These are phyloP conservation scores for Bassia scoparia DNA, from an alignment of 148 eudicot genomes.

Conservation along the genomic window DNA sequence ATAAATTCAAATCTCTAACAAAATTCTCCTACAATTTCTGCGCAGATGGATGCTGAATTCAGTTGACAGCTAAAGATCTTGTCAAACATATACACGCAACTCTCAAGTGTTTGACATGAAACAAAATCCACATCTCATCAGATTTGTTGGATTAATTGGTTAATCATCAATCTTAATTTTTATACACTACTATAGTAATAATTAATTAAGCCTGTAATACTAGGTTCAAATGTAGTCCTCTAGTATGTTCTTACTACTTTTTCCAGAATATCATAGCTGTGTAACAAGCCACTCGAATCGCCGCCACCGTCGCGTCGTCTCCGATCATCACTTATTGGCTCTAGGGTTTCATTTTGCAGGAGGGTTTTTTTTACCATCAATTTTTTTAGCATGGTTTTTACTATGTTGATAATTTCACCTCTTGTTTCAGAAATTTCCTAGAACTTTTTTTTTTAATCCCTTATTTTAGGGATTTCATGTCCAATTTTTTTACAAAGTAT, in stretches of 20 bases:
- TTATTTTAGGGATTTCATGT: too few relatives aligned
- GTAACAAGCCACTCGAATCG: background rate
- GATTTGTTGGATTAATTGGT: too few relatives aligned
- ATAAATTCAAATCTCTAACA: background rate
- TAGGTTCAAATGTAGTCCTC: background rate
- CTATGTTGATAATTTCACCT: conserved; percentile 39
- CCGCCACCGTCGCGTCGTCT: background rate
- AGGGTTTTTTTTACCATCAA: conserved; percentile 22
- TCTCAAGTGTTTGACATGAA: conserved; percentile 34
- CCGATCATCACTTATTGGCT: conserved; percentile 39
- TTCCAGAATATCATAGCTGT: background rate
- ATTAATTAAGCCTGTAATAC: too few relatives aligned
- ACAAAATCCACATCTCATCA: too few relatives aligned
- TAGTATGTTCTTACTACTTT: background rate
- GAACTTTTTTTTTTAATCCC: conserved; percentile 23
- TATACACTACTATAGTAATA: too few relatives aligned
- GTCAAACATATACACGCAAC: conserved; percentile 44
- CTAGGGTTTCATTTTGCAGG: conserved; percentile 50
- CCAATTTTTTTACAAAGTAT: too few relatives aligned
- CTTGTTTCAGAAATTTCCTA: conserved; percentile 40
- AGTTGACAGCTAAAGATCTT: conserved; percentile 46
- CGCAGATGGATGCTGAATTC: conserved; percentile 60
- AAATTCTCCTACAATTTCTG: conserved; percentile 6
- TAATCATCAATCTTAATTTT: too few relatives aligned
- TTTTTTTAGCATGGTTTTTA: conserved; percentile 56